These are phyloP conservation scores for Pichia sp. DNA, from an alignment of 1,139 yeast genomes.

Conservation along the genomic window DNA sequence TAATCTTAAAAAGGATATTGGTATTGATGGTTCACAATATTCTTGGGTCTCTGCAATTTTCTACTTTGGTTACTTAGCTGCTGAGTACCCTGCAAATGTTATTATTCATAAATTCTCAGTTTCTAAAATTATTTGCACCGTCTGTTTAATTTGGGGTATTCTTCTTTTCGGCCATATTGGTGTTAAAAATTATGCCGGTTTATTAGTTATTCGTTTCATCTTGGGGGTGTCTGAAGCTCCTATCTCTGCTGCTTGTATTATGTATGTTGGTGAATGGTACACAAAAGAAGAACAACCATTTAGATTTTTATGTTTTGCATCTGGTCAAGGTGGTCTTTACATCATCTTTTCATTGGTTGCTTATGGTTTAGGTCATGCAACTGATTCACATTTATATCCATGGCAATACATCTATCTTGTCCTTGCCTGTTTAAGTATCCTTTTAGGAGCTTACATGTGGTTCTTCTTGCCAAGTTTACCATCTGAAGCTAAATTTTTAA, in stretches of 20 bases:
- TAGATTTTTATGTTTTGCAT: constrained; percentile 14
- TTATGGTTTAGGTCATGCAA: constrained; percentile 18
- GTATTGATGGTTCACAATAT: constrained; percentile 17
- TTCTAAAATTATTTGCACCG: constrained; percentile 13
- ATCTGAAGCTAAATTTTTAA: constrained; percentile 31
- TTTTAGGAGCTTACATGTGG: constrained; percentile 40
- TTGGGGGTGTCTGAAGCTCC: constrained; percentile 36
- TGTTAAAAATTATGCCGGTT: constrained; percentile 31
- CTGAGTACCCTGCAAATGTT: constrained; percentile 47
- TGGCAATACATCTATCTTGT: constrained; percentile 46
- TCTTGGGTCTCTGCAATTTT: constrained; percentile 24
- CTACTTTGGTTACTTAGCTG: constrained; percentile 32
- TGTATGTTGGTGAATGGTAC: constrained; percentile 38
- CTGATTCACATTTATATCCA: constrained; percentile 22
- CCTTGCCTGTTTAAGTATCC: constrained; percentile 41
- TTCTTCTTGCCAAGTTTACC: constrained; percentile 32
- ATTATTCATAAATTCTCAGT: constrained; percentile 25
- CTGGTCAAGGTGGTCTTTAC: constrained; percentile 13
- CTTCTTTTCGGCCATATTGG: constrained; percentile 15
- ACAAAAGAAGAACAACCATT: constrained; percentile 23
- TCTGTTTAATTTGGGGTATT: constrained; percentile 18
- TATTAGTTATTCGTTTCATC: constrained; percentile 37
- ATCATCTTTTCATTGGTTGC: constrained; percentile 15
- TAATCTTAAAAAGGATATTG: constrained; percentile 11
- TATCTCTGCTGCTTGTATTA: constrained; percentile 35